Evolutionary conservation across 2,329 filamentous ascomycete species (phyloP), one percentile per base, ranked within the genome.

Genomic region (Xylaria sp.): DNA sequence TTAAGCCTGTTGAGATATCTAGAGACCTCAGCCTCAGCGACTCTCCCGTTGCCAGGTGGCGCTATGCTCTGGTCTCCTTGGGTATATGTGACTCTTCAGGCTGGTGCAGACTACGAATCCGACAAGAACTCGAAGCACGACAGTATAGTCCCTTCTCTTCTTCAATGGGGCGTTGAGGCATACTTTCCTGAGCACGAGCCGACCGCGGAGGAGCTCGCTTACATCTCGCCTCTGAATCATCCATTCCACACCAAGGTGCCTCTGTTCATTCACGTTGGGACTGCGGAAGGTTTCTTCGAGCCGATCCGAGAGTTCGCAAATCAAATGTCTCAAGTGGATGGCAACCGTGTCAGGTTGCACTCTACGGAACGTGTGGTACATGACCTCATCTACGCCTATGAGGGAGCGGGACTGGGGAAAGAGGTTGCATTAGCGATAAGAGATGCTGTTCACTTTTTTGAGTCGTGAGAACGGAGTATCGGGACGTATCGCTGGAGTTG

Each of bases 41-140:
- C 20, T 3, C 64, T 72, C n/a, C 69, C 69, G 0, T 28, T 71
- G 15, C 71, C 71, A 1, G 28, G 62, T 15, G 66, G 66, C 4
- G 73, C 57, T 7, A 71, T 71, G 9, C 23, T 72, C 20, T 73
- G 62, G 64, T 73, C 73, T 25, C 73, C 71, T 6, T 73, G 71
- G 71, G 70, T 73, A 7, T 37, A 72, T 13, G 68, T 74, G n/a
- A 71, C 70, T 0, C 6, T 48, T 2, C 51, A 66, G 2, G 73
- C 73, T 6, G 71, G 61, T 1, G 32, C 46, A 3, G 66, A 72
- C 3, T 73, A 60, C 20, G 25, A 51, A 4, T 10, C 25, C 1
- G 51, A 32, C 15, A 50, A 20, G 9, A 62, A 65, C 15, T 15
- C 65, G 3, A 55, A 18, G 8, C 18, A 18, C 25, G 72, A 74